Conservation (phyloP, 2,329 filamentous ascomycete genomes). For the Fusarium musae region DNA sequence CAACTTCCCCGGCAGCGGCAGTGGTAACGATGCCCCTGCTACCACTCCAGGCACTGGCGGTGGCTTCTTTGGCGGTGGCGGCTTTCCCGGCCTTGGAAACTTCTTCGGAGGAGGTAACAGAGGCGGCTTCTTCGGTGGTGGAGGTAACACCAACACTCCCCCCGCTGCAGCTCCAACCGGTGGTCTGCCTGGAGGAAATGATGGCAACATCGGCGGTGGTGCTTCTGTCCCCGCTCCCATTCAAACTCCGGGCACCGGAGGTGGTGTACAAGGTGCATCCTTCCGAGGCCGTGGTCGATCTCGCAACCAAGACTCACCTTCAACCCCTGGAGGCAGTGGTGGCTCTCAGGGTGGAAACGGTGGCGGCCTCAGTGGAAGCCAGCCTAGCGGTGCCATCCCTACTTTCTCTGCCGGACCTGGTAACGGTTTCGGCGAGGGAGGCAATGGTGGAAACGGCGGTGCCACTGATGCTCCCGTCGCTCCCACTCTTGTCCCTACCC, state of each 20-base stretch:
- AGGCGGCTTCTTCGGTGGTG: slow-evolving; percentile 1
- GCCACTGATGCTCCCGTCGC: slow-evolving; percentile 10
- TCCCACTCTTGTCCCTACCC: slow-evolving; percentile 23
- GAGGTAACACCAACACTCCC: not conserved
- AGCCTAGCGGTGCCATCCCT: not conserved
- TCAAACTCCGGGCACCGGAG: slow-evolving; percentile 4
- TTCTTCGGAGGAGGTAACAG: slow-evolving; percentile 3
- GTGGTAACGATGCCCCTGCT: not conserved
- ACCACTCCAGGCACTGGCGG: not conserved
- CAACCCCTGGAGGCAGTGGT: not conserved
- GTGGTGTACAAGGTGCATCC: not conserved
- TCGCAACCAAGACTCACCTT: not conserved
- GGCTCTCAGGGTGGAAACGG: not conserved
- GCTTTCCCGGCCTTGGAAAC: not conserved
- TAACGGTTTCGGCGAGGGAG: not conserved
- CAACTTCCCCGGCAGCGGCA: not conserved
- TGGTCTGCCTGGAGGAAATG: slow-evolving; percentile 6
- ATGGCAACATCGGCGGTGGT: not conserved
- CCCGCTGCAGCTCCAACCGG: slow-evolving; percentile 6
- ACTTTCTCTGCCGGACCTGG: not conserved
- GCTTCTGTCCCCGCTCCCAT: not conserved
- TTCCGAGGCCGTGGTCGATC: not conserved
- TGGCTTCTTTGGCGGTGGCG: not conserved
- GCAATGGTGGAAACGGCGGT: slow-evolving; percentile 5
- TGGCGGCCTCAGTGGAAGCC: not conserved